phyloP scores from a whole-genome alignment of 129 eudicot species.

The Apium graveolens region DNA sequence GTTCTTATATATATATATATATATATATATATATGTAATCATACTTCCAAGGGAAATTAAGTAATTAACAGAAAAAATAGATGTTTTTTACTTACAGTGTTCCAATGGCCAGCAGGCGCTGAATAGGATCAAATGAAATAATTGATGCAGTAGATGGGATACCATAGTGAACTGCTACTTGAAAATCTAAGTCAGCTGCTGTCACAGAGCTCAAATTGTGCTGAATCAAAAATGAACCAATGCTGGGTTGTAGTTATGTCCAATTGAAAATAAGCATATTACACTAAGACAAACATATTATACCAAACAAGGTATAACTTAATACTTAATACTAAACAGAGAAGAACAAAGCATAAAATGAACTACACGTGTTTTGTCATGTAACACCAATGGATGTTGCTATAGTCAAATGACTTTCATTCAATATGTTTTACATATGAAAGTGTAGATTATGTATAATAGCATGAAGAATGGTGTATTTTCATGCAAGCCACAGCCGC shows the following conservation, averaged over 20 bases:
- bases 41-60: background rate
- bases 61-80: background rate
- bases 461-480: background rate
- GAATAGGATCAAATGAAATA: slow-evolving; percentile 88
- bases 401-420: background rate
- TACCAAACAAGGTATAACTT: background rate
- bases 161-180: slow-evolving; percentile 62
- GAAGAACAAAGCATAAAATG: background rate
- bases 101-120: slow-evolving; percentile 79
- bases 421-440: background rate
- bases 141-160: slow-evolving; percentile 77
- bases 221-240: slow-evolving; percentile 21
- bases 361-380: background rate
- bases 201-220: slow-evolving; percentile 31
- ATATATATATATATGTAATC: no score
- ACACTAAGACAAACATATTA: background rate
- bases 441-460: background rate
- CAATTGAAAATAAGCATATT: background rate
- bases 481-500: background rate
- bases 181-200: slow-evolving; percentile 57
- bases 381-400: background rate
- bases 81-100: slow-evolving; percentile 56
- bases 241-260: background rate
- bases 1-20: no score
- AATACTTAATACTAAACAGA: background rate